Evolutionary conservation across 2,329 filamentous ascomycete species (phyloP).

Genomic region (Talaromyces sp.): DNA sequence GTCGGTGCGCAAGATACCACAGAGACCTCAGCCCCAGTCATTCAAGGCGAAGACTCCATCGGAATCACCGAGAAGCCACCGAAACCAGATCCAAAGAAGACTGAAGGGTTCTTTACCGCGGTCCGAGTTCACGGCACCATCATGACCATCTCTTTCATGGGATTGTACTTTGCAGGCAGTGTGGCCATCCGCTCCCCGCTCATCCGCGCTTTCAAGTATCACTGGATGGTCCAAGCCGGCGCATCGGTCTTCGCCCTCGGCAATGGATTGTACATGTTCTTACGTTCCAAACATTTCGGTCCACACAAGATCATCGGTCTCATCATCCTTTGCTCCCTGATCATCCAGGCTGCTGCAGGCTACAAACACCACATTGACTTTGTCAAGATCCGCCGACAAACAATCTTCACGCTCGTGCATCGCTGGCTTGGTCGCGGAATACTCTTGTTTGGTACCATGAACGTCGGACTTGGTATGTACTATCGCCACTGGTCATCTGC

Average conservation of each 20-base stretch:
- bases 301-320: constrained; percentile 19
- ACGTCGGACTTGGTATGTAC: constrained; percentile 20
- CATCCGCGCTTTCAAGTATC: constrained; percentile 18
- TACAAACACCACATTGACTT: constrained; percentile 21
- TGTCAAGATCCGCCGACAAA: constrained; percentile 17
- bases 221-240: constrained; percentile 19
- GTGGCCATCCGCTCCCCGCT: constrained; percentile 17
- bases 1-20: neutral
- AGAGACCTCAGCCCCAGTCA: constrained; percentile 5
- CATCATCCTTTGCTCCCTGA: constrained; percentile 10
- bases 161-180: constrained; percentile 17
- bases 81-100: neutral
- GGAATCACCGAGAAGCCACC: constrained; percentile 2
- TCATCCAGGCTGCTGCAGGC: constrained; percentile 17
- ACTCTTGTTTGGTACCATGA: constrained; percentile 18
- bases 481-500: constrained; percentile 15
- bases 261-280: constrained; percentile 19
- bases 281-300: constrained; percentile 14
- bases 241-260: constrained; percentile 19
- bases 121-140: constrained; percentile 20
- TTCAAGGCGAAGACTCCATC: constrained; percentile 14
- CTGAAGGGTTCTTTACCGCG: neutral
- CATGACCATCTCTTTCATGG: constrained; percentile 20
- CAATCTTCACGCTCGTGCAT: constrained; percentile 16
- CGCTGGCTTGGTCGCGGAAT: constrained; percentile 19